Conservation (phyloP, 1,284 basidiomycete species). For the Coriolopsis trogii region DNA sequence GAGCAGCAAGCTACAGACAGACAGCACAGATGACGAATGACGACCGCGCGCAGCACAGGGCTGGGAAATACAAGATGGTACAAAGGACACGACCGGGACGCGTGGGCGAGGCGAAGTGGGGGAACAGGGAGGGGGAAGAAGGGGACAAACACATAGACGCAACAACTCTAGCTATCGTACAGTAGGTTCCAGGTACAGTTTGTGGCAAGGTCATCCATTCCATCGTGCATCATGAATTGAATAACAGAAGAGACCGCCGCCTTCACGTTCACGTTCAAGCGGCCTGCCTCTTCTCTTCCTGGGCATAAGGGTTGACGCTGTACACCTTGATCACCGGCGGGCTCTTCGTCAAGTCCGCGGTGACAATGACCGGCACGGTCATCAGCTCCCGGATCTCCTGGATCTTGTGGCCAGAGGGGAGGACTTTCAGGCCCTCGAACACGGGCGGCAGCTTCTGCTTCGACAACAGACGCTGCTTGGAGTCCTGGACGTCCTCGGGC, state of each 20-base stretch:
- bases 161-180: slow-evolving; percentile 26
- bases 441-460: slow-evolving; percentile 68
- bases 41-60: slow-evolving; percentile 2
- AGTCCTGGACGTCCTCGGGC: slow-evolving; percentile 54
- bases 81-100: background rate
- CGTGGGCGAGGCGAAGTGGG: background rate
- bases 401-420: slow-evolving; percentile 81
- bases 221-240: background rate
- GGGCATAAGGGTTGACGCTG: slow-evolving; percentile 84
- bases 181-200: slow-evolving; percentile 17
- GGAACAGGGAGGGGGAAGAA: background rate
- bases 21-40: too few species aligned
- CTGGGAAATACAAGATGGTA: slow-evolving; percentile 8
- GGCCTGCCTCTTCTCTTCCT: slow-evolving; percentile 43
- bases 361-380: slow-evolving; percentile 93
- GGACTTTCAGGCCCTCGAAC: slow-evolving; percentile 81
- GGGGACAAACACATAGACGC: slow-evolving; percentile 7
- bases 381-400: slow-evolving; percentile 91
- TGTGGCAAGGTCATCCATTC: too few species aligned
- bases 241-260: background rate
- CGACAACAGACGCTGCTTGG: slow-evolving; percentile 79
- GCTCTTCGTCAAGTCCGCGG: slow-evolving; percentile 91
- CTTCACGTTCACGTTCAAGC: slow-evolving; percentile 6
- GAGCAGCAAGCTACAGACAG: too few species aligned
- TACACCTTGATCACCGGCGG: slow-evolving; percentile 94